These are phyloP conservation scores for Entomortierella beljakovae DNA, from an alignment of 192 early-diverging fungal species.

Conservation along the genomic window DNA sequence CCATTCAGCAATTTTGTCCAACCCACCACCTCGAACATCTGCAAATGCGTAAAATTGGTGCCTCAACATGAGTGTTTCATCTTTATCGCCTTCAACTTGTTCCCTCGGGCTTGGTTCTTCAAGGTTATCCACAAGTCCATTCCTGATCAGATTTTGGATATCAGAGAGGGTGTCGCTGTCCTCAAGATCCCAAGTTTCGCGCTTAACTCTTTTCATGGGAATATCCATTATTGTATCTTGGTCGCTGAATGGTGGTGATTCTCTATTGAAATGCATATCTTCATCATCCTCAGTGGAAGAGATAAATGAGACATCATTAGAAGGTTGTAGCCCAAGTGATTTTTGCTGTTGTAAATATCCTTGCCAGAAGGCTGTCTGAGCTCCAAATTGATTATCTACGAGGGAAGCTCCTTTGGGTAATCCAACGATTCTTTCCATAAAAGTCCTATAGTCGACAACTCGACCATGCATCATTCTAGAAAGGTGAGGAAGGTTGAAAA, in stretches of 20 bases:
- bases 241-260: neutral
- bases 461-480: slow-evolving; percentile 3
- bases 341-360: neutral
- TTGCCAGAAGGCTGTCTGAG: slow-evolving; percentile 17
- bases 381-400: slow-evolving; percentile 23
- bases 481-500: slow-evolving; percentile 14
- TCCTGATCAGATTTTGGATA: slow-evolving; percentile 29
- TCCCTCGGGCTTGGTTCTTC: neutral
- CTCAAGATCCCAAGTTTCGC: slow-evolving; percentile 11
- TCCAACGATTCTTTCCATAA: slow-evolving; percentile 25
- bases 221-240: neutral
- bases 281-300: neutral
- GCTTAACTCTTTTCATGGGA: slow-evolving; percentile 3
- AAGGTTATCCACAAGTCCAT: slow-evolving; percentile 25
- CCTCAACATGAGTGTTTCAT: neutral
- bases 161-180: neutral
- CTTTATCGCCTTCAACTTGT: neutral
- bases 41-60: slow-evolving; percentile 14
- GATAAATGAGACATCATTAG: neutral
- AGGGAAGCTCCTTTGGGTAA: neutral
- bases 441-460: slow-evolving; percentile 16
- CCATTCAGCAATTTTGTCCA: slow-evolving; percentile 25
- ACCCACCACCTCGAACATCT: slow-evolving; percentile 28
- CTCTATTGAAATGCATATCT: neutral
- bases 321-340: no score